Percentiles rank a stretch among this genome's conserved stretches.
Evolutionary conservation across 2,329 filamentous ascomycete species (phyloP).

Genomic region (Aspergillus quadrilineatus): DNA sequence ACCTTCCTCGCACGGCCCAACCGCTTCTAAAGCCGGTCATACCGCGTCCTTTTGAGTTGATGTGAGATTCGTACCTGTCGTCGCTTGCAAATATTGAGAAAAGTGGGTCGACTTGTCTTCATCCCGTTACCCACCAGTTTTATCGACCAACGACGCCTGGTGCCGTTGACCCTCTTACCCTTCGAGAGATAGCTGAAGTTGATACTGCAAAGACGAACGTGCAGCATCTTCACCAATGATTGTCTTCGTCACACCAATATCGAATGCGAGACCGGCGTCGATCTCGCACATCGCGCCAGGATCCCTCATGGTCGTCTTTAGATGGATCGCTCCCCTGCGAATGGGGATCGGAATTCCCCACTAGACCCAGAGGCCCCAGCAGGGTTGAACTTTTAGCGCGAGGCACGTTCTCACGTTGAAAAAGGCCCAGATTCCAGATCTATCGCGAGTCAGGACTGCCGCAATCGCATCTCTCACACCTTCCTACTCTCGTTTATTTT

Average conservation of each 20-base stretch:
- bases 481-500: constrained; percentile 13
- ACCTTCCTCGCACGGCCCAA: constrained; percentile 16
- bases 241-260: constrained; percentile 19
- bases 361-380: constrained; percentile 12
- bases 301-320: constrained; percentile 22
- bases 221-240: constrained; percentile 28
- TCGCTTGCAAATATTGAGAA: constrained; percentile 7
- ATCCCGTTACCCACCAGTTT: constrained; percentile 10
- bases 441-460: constrained; percentile 13
- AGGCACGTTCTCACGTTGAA: constrained; percentile 20
- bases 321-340: constrained; percentile 22
- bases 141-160: background rate
- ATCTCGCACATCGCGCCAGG: constrained; percentile 26
- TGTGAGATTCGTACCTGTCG: constrained; percentile 10
- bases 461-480: constrained; percentile 11
- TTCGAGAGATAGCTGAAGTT: constrained; percentile 4
- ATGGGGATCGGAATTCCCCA: constrained; percentile 18
- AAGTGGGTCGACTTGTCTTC: constrained; percentile 13
- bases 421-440: constrained; percentile 27
- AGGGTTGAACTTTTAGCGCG: constrained; percentile 20
- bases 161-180: constrained; percentile 3
- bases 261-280: constrained; percentile 24
- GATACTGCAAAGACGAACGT: constrained; percentile 17
- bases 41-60: background rate
- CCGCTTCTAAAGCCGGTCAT: constrained; percentile 5